These are phyloP conservation scores for Hypsizygus ulmarius DNA, from an alignment of 1,284 basidiomycete species.

Conservation along the genomic window DNA sequence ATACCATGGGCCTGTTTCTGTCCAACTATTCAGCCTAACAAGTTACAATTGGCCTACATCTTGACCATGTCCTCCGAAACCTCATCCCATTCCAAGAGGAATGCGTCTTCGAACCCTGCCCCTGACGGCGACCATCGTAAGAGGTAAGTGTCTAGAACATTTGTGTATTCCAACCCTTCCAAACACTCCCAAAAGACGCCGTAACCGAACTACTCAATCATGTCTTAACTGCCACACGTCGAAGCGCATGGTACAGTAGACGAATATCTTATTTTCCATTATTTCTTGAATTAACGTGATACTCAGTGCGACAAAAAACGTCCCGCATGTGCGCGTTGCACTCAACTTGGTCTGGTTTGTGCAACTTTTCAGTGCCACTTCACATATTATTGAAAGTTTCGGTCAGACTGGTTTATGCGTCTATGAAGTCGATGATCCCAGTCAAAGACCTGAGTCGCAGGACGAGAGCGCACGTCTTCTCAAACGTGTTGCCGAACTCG, in stretches of 20 bases:
- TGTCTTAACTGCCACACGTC: conserved; percentile 58
- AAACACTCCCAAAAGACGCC: conserved; percentile 28
- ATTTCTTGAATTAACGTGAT: background rate
- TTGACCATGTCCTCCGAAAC: conserved; percentile 28
- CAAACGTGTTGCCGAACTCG: conserved; percentile 77
- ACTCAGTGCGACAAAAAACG: conserved; percentile 67
- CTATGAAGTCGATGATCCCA: conserved; percentile 80
- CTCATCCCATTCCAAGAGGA: conserved; percentile 27
- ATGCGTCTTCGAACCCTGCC: conserved; percentile 25
- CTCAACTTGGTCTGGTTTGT: conserved; percentile 65
- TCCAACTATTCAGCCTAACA: conserved; percentile 12
- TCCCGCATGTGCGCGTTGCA: conserved; percentile 68
- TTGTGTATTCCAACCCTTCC: background rate
- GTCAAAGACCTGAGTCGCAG: conserved; percentile 46
- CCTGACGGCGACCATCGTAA: conserved; percentile 41
- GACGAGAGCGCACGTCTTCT: conserved; percentile 69
- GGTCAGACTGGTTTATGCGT: conserved; percentile 76
- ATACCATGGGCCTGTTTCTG: conserved; percentile 22
- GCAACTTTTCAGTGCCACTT: background rate
- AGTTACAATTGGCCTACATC: conserved; percentile 1
- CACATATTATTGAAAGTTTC: background rate
- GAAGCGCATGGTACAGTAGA: conserved; percentile 69
- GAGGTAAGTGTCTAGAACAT: conserved; percentile 24
- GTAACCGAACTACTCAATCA: conserved; percentile 45
- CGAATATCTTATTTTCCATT: background rate